These are phyloP conservation scores for Penicillium sp. DNA, from an alignment of 2,329 filamentous ascomycete genomes.

Conservation along the genomic window DNA sequence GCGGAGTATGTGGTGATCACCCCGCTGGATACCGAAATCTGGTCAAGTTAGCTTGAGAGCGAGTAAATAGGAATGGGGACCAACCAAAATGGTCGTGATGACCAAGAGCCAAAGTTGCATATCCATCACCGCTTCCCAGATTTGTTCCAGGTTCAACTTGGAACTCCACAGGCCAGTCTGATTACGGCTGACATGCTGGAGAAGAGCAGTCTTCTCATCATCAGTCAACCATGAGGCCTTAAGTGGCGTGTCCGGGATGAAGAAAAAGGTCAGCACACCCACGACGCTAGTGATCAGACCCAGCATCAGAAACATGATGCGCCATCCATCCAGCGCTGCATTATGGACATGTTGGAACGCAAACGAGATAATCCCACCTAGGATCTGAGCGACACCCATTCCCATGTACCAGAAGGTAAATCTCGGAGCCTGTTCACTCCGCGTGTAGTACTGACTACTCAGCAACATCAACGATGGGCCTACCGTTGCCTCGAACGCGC, in stretches of 20 bases:
- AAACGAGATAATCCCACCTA: slow-evolving; percentile 45
- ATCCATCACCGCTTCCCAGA: slow-evolving; percentile 48
- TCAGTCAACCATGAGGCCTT: slow-evolving; percentile 37
- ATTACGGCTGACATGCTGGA: slow-evolving; percentile 48
- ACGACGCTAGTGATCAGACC: slow-evolving; percentile 50
- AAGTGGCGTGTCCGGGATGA: slow-evolving; percentile 54
- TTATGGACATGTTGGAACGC: slow-evolving; percentile 55
- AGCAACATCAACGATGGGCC: slow-evolving; percentile 62
- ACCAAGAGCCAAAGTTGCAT: slow-evolving; percentile 48
- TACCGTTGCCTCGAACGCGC: slow-evolving; percentile 62
- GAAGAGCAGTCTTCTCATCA: slow-evolving; percentile 38
- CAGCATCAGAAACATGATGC: slow-evolving; percentile 54
- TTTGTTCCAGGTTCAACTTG: slow-evolving; percentile 49
- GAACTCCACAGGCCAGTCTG: slow-evolving; percentile 56
- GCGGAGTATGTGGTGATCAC: slow-evolving; percentile 48
- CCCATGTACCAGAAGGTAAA: slow-evolving; percentile 64
- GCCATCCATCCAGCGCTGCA: slow-evolving; percentile 44
- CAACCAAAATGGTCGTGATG: slow-evolving; percentile 27
- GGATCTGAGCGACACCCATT: slow-evolving; percentile 56
- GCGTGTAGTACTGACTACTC: slow-evolving; percentile 60
- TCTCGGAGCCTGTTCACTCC: slow-evolving; percentile 58
- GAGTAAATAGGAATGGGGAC: background rate
- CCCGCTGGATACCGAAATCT: slow-evolving; percentile 45
- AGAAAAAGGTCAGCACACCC: slow-evolving; percentile 42
- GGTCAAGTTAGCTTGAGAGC: slow-evolving; percentile 7